phyloP scores from a whole-genome alignment of 2,329 filamentous ascomycete genomes.

The Colletotrichum tropicale region DNA sequence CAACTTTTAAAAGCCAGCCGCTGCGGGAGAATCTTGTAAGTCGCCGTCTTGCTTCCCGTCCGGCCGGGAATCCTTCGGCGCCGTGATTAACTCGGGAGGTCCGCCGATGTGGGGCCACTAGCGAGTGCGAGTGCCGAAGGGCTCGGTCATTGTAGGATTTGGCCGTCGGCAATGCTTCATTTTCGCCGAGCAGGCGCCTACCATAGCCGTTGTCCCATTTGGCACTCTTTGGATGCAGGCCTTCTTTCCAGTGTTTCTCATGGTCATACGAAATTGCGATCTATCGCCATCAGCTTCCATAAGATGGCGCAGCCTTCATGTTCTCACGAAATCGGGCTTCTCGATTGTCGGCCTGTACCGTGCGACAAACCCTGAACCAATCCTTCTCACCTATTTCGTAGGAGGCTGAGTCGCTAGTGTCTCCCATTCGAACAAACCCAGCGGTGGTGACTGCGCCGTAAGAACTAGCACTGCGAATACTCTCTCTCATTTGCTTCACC shows the following conservation, averaged over 20 bases:
- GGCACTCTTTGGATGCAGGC: accelerated
- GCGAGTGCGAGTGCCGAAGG: not conserved
- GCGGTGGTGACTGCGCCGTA: not conserved
- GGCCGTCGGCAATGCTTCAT: not conserved
- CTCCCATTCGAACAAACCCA: not conserved
- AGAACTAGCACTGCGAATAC: not conserved
- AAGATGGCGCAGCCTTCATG: not conserved
- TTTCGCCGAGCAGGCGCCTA: not conserved
- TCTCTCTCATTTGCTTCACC: not conserved
- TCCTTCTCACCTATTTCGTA: not conserved
- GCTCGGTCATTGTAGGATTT: not conserved
- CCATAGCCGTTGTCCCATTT: not conserved
- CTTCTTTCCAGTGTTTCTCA: not conserved
- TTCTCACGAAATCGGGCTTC: not conserved
- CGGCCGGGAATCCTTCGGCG: not conserved
- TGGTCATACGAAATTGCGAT: not conserved
- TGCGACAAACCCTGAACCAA: not conserved
- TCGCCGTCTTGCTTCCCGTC: not conserved
- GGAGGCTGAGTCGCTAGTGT: not conserved
- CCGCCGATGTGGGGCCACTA: not conserved
- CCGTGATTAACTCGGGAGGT: not conserved
- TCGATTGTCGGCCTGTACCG: not conserved
- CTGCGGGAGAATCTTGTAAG: not conserved
- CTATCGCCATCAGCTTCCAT: not conserved
- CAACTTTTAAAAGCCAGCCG: not conserved